Base-by-base conservation (phyloP, 306 rosid genomes). In the Pueraria montana region DNA sequence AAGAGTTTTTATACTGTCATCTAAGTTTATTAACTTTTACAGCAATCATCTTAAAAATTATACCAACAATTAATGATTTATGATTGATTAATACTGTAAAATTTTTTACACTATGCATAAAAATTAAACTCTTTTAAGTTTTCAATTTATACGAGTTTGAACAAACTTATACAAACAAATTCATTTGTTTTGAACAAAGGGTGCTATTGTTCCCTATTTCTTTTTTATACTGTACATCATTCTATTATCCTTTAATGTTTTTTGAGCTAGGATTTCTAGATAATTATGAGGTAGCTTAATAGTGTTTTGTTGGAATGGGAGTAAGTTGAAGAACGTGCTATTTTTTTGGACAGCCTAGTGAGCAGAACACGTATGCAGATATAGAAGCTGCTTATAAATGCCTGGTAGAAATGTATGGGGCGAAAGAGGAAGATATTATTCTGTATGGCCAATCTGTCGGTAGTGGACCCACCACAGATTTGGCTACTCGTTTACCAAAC, bases 361-460 rank as follows among this genome's bases (percentile, higher is more conserved):
- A 95, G 84, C 97, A 90, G 85, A 93, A 96, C 92, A 96, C 98
- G 42, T 96, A 96, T 62, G 97, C 97, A 42, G 99, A 96, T 84
- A 88, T 93, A 87, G 99, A 93, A 84, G 97, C 99, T 42, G 93
- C 91, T 30, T 96, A 92, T 82, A 87, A 92, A 87, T 96, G 97
- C 81, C 88, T 96, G 42, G 87, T 93, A 72, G 99, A 96, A 83
- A 91, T 84, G 85, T 96, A 91, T 82, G 96, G 91, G 9, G 86
- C 88, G 6, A 93, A 89, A 87, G 98, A 92, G 91, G 99, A 96
- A 84, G 98, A 96, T 88, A 82, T 96, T 76, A 92, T 96, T 80
- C 87, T 96, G 76, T 96, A 96, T 55, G 98, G 99, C 80, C 98
- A 96, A 72, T 96, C 99, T 65, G 97, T 96, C 82, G 99, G 99